Conservation (phyloP, 2,329 filamentous ascomycete species). For the Torrubiella hemipterigena region DNA sequence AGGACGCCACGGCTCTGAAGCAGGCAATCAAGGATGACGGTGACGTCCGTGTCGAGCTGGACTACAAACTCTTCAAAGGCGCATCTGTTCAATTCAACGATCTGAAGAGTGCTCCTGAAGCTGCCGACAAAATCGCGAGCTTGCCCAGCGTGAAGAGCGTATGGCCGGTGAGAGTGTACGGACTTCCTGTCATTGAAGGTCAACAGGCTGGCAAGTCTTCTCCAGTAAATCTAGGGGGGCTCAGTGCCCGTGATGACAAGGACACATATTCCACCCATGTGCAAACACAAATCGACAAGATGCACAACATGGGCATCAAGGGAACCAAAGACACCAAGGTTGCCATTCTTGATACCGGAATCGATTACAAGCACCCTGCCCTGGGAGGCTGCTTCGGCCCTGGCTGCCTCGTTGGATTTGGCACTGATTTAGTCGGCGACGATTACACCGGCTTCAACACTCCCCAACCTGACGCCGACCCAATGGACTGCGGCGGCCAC, state of each 20-base stretch:
- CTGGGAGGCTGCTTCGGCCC: conserved; percentile 34
- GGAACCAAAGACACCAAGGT: conserved; percentile 1
- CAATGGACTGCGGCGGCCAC: conserved; percentile 26
- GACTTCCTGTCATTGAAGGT: neutral
- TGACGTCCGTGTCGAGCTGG: neutral
- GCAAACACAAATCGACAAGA: neutral
- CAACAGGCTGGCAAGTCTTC: neutral
- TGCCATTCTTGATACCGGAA: conserved; percentile 2
- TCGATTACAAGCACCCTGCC: conserved; percentile 33
- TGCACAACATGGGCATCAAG: conserved; percentile 1
- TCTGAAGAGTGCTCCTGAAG: neutral
- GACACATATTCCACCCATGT: neutral
- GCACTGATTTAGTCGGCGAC: conserved; percentile 31
- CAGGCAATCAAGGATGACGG: neutral
- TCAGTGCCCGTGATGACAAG: neutral
- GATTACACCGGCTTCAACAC: conserved; percentile 13
- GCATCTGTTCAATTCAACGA: neutral
- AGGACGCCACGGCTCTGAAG: neutral
- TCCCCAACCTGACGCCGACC: conserved; percentile 23
- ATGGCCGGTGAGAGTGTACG: neutral
- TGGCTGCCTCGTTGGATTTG: conserved; percentile 29
- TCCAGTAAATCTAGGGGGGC: too few relatives aligned
- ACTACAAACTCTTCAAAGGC: neutral
- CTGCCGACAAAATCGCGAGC: neutral
- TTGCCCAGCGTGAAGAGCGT: neutral